Percentiles rank a stretch among this genome's conserved stretches.
These are phyloP conservation scores for Holtermanniella nyarrowii DNA, from an alignment of 768 basidiomycete species.

Conservation along the genomic window DNA sequence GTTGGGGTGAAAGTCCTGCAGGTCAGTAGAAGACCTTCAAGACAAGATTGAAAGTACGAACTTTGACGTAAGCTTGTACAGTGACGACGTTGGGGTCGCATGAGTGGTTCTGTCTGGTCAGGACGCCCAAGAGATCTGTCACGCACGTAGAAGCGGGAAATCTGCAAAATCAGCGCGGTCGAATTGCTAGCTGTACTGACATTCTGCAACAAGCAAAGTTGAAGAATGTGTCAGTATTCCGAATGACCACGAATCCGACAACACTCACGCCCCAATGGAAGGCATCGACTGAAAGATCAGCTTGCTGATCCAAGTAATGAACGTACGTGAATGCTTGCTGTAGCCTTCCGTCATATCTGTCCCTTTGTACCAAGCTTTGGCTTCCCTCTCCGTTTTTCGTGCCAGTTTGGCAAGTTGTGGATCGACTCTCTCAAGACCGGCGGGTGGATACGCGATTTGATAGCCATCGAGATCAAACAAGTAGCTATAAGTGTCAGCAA, in stretches of 20 bases:
- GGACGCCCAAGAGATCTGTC: not conserved
- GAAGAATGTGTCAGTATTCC: constrained; percentile 42
- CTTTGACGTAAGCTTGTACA: constrained; percentile 67
- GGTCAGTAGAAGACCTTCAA: not conserved
- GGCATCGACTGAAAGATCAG: constrained; percentile 60
- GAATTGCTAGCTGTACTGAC: constrained; percentile 4
- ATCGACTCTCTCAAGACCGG: constrained; percentile 23
- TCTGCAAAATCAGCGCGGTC: constrained; percentile 47
- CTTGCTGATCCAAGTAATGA: too few relatives aligned
- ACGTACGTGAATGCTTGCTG: too few relatives aligned
- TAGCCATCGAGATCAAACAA: constrained; percentile 74
- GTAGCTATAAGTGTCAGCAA: constrained; percentile 48
- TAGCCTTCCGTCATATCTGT: too few relatives aligned
- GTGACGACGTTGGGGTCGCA: constrained; percentile 76
- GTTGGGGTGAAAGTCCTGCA: constrained; percentile 37
- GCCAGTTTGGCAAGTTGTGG: constrained; percentile 22
- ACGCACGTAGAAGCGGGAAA: constrained; percentile 76
- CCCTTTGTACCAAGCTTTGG: too few relatives aligned
- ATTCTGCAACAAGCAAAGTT: constrained; percentile 10
- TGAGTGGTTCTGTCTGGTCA: constrained; percentile 62
- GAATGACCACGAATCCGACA: constrained; percentile 53
- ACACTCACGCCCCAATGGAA: constrained; percentile 51
- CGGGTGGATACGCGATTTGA: constrained; percentile 45
- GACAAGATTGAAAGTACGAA: constrained; percentile 7
- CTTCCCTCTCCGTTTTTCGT: constrained; percentile 26